Base-by-base conservation (phyloP, 1,284 basidiomycete genomes). In the Pseudomicrostroma phylloplanum region DNA sequence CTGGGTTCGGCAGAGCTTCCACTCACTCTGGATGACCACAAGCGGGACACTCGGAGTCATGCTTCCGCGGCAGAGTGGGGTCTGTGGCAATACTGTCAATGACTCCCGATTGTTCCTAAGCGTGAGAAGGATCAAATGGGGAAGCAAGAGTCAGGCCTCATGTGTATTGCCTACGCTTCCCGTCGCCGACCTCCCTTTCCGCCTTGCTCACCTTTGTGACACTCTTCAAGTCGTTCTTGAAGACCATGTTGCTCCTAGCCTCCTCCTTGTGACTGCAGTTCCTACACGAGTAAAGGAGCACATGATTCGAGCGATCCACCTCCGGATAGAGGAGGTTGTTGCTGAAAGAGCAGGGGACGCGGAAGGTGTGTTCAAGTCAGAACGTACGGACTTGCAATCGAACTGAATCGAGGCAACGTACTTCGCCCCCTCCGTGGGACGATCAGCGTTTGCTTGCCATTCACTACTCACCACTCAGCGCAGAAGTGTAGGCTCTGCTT, bases 271-370 rank as follows among this genome's bases (percentile, higher is more conserved):
- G 93, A 17, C 84, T 81, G 81, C 94, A 98, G 79, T 96, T 96
- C 55, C 92, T 86, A 80, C 94, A 98, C 2, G 89, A 89, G 74
- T 92, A 94, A 62, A 94, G 86, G 83, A 98, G 88, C 58, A 89
- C 86, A 61, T 89, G 86, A 56, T 91, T 88, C 68, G 88, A 85
- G 65, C 87, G 87, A 80, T 96, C 92, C 39, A 84, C 84, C 66
- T 82, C 82, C 25, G 92, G 92, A 79, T 94, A 94, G 56, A 96
- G 84, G 46, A 96, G 85, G 80, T 96, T 96, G 83, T 94, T 96
- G 83, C 81, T 82, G 70, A 17, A 56, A 19, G 25, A 7, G 51
- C 21, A 54, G 55, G 67, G 26, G 23, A 48, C 51, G 67, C 36
- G 21, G 62, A 19, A 9, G 58, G 62, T 26, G 59, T 15, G 21